These are phyloP conservation scores for Hirschioporus abietinus DNA, from an alignment of 768 basidiomycete genomes.

Conservation along the genomic window DNA sequence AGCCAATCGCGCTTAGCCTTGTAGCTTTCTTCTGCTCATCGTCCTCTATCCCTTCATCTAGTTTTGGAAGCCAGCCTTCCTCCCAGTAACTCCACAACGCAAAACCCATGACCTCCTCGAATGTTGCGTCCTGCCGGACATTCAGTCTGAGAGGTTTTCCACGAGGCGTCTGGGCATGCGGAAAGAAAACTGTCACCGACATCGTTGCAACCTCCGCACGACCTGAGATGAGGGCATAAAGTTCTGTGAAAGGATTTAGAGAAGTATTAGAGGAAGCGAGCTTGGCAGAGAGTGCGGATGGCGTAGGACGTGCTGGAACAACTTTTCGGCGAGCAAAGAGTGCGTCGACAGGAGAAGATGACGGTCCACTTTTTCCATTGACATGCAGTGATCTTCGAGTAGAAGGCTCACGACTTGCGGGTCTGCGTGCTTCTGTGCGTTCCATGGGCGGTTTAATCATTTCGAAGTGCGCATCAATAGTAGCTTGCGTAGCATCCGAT, in stretches of 20 bases:
- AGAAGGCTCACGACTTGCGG: background rate
- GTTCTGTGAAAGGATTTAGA: conserved; percentile 82
- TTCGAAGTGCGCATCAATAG: background rate
- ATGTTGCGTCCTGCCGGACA: conserved; percentile 81
- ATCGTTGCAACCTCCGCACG: conserved; percentile 58
- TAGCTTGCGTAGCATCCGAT: background rate
- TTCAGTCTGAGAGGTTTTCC: conserved; percentile 64
- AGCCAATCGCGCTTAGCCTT: conserved; percentile 72
- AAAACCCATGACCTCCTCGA: conserved; percentile 95
- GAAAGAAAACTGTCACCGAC: conserved; percentile 78
- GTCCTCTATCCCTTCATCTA: conserved; percentile 61
- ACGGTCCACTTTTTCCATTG: background rate
- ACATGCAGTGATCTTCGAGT: background rate
- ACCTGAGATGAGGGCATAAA: conserved; percentile 83
- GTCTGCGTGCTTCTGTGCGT: background rate
- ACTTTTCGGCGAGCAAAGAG: conserved; percentile 52
- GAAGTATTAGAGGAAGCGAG: conserved; percentile 57
- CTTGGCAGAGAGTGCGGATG: conserved; percentile 69
- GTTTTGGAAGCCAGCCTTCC: conserved; percentile 69
- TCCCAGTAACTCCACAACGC: conserved; percentile 94
- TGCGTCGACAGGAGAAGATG: conserved; percentile 15
- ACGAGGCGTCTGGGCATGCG: conserved; percentile 58
- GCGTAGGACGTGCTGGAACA: conserved; percentile 32
- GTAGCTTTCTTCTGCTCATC: conserved; percentile 57
- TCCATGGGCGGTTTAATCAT: background rate